Base-by-base conservation (phyloP, 1,284 basidiomycete species). In the Moesziomyces sp. region DNA sequence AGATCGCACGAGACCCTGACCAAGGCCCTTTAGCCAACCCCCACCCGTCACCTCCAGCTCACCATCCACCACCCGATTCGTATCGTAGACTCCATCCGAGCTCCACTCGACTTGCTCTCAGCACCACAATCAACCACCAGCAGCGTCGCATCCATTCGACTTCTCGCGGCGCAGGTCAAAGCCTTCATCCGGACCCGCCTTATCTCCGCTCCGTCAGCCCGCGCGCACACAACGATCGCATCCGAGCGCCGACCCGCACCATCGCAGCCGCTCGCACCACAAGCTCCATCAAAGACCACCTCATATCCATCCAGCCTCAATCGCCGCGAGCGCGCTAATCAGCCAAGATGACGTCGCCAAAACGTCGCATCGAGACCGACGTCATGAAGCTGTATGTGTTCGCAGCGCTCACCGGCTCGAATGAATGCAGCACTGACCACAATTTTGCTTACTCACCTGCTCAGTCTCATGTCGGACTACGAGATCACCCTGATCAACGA, bases 401-500 rank as follows among this genome's bases (percentile, higher is more conserved):
- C 1, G 19, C 1, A 28, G 4, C 30, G 30, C 30, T 34, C 30
- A 13, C 30, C 10, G 30, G 13, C 13, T 11, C 30, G 30, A 34
- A 34, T 10, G 26, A 34, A 43, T 21, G 24, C 11, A 23, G 3
- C 16, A 42, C 35, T 28, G 23, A 42, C n/a, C 35, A 16, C 49
- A 14, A 5, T 2, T 24, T 40, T 11, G 30, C 48, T 38, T 28
- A 1, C 7, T 35, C 35, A 28, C 3, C 13, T 26, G 26, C 30
- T 5, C 58, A 83, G 81, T 35, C 77, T 83, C 58, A 82, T 83
- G 80, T 79, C 77, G 30, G 78, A 82, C 63, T 80, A 80, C 53
- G 93, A 99, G 85, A 95, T 99, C 68, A 93, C 90, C 38, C 90
- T 99, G 74, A 93, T 98, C 64, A 97, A 99, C 84, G 96, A 97